Conservation (phyloP, 1,284 basidiomycete genomes). For the Gymnopus androsaceus region DNA sequence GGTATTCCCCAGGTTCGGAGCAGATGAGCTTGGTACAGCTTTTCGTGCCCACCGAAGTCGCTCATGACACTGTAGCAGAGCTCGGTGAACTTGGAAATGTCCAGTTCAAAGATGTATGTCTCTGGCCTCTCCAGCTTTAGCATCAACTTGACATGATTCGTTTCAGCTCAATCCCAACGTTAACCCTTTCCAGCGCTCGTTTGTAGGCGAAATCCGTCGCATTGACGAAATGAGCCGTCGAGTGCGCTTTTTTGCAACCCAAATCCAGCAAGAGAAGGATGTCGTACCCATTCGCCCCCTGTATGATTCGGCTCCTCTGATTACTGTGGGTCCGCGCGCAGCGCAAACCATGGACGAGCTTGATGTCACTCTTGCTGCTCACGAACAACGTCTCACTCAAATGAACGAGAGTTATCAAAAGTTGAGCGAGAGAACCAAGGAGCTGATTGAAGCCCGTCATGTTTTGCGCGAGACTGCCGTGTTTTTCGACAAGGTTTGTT, state of each 20-base stretch:
- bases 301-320: slow-evolving; percentile 80
- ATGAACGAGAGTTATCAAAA: slow-evolving; percentile 96
- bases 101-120: slow-evolving; percentile 95
- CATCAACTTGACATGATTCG: slow-evolving; percentile 13
- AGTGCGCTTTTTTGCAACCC: slow-evolving; percentile 85
- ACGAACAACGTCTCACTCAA: slow-evolving; percentile 83
- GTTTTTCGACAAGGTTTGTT: slow-evolving; percentile 86
- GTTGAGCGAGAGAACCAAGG: slow-evolving; percentile 83
- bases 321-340: slow-evolving; percentile 86
- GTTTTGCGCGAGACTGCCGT: slow-evolving; percentile 95
- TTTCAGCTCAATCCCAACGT: slow-evolving; percentile 90
- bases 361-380: slow-evolving; percentile 84
- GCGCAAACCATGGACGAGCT: slow-evolving; percentile 95
- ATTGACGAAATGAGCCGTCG: slow-evolving; percentile 96
- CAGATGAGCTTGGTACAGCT: slow-evolving; percentile 98
- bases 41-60: slow-evolving; percentile 96
- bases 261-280: slow-evolving; percentile 87
- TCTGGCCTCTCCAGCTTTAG: neutral
- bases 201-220: slow-evolving; percentile 92
- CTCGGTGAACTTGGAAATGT: slow-evolving; percentile 95
- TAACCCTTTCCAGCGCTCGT: slow-evolving; percentile 98
- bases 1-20: slow-evolving; percentile 71
- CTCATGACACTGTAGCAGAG: slow-evolving; percentile 94
- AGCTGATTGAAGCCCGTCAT: slow-evolving; percentile 90
- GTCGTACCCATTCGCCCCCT: slow-evolving; percentile 81